Percentiles rank a stretch among this genome's conserved stretches.
phyloP scores from a whole-genome alignment of 345 rosid species.

The Camelina neglecta region DNA sequence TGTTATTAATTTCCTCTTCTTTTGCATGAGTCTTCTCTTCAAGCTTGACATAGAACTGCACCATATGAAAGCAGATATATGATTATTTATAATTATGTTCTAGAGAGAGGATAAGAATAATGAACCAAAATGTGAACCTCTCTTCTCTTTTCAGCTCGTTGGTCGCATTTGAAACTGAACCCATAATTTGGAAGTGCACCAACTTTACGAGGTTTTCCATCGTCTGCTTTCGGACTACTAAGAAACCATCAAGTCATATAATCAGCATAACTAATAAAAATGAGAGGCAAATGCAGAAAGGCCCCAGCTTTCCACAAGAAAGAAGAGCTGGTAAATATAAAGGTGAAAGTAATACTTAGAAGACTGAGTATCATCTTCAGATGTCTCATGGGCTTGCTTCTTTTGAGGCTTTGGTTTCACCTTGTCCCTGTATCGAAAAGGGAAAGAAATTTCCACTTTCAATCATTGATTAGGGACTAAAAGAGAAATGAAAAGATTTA shows the following conservation, averaged over 20 bases:
- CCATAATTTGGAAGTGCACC: conserved; percentile 96
- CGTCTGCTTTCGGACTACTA: conserved; percentile 70
- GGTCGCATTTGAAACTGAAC: conserved; percentile 94
- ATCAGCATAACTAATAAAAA: conserved; percentile 15
- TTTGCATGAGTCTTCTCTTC: conserved; percentile 97
- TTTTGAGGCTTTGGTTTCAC: conserved; percentile 60
- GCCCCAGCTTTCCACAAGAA: conserved; percentile 27
- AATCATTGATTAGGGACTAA: conserved; percentile 10
- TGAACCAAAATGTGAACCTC: conserved; percentile 65
- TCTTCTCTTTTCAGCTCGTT: conserved; percentile 96
- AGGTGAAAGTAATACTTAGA: conserved; percentile 66
- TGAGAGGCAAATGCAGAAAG: conserved; percentile 25
- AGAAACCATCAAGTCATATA: conserved; percentile 47
- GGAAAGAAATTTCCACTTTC: conserved; percentile 16
- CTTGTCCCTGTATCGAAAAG: conserved; percentile 62
- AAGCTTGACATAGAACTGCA: conserved; percentile 90
- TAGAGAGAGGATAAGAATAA: conserved; percentile 8
- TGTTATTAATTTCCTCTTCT: conserved; percentile 73
- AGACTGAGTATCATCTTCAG: conserved; percentile 68
- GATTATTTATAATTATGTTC: background rate
- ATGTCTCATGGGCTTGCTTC: conserved; percentile 56
- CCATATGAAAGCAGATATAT: conserved; percentile 29
- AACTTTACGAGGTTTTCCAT: conserved; percentile 64
- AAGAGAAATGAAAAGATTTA: conserved; percentile 7
- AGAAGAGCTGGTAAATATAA: conserved; percentile 27